These are phyloP conservation scores for Vaccinium darrowii DNA, from an alignment of 148 eudicot genomes.

Conservation along the genomic window DNA sequence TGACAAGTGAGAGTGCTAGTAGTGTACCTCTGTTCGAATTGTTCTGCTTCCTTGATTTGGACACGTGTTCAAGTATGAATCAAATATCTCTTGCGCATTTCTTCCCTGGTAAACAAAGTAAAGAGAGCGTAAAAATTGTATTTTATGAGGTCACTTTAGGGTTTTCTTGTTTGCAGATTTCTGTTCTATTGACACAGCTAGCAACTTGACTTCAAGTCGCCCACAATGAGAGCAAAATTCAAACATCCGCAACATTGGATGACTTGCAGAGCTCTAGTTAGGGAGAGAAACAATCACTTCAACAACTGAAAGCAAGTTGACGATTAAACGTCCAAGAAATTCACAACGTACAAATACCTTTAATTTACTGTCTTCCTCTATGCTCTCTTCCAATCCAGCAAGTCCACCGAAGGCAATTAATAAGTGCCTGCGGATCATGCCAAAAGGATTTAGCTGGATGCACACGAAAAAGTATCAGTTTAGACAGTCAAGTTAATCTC, in stretches of 20 bases:
- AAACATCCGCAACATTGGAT: neutral
- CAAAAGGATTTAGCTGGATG: slow-evolving; percentile 1
- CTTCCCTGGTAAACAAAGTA: slow-evolving; percentile 51
- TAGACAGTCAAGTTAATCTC: neutral
- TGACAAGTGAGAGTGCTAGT: neutral
- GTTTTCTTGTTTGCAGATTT: neutral
- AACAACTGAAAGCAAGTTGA: neutral
- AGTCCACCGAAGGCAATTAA: slow-evolving; percentile 95
- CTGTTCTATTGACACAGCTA: neutral
- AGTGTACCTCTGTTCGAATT: slow-evolving; percentile 85
- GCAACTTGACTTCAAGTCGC: slow-evolving; percentile 2
- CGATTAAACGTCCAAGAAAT: neutral
- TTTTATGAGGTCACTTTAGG: neutral
- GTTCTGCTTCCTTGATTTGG: slow-evolving; percentile 98
- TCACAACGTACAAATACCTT: slow-evolving; percentile 39
- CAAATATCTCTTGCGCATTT: slow-evolving; percentile 55
- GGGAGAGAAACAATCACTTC: neutral
- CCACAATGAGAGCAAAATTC: neutral
- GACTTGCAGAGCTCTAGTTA: neutral
- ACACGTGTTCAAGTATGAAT: slow-evolving; percentile 73
- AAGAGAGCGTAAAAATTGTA: neutral
- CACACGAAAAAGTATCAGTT: neutral
- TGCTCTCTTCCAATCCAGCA: slow-evolving; percentile 95
- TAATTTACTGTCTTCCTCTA: slow-evolving; percentile 71
- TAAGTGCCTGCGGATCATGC: slow-evolving; percentile 57